Percentiles rank a stretch among this genome's conserved stretches.
These are phyloP conservation scores for Schrenkiella parvula DNA, from an alignment of 345 rosid genomes.

Conservation along the genomic window DNA sequence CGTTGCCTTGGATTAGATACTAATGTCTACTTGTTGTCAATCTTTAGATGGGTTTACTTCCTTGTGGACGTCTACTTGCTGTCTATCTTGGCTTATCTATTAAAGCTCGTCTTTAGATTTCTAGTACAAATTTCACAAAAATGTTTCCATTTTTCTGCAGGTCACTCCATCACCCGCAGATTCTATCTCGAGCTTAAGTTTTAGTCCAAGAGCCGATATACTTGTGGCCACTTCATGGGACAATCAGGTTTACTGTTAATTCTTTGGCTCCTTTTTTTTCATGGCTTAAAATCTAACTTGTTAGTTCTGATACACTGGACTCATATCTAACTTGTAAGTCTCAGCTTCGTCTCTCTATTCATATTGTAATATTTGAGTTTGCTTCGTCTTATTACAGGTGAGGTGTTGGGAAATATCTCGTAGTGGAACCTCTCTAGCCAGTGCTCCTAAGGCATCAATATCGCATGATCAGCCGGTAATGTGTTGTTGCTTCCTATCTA, in stretches of 20 bases:
- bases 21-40: not conserved
- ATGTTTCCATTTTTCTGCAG: slow-evolving; percentile 30
- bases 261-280: not conserved
- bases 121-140: not conserved
- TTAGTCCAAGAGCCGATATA: slow-evolving; percentile 90
- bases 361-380: slow-evolving; percentile 1
- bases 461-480: slow-evolving; percentile 94
- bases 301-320: not conserved
- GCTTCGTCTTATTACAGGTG: slow-evolving; percentile 47
- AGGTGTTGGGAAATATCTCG: slow-evolving; percentile 90
- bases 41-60: not conserved
- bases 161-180: slow-evolving; percentile 82
- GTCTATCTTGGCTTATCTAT: not conserved
- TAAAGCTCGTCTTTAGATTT: not conserved
- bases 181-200: slow-evolving; percentile 82
- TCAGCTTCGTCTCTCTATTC: not conserved
- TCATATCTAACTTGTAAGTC: not conserved
- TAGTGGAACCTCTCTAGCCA: slow-evolving; percentile 47
- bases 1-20: not conserved
- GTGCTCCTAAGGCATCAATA: slow-evolving; percentile 80
- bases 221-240: slow-evolving; percentile 98
- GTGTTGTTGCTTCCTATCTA: not conserved
- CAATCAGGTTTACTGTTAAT: slow-evolving; percentile 66
- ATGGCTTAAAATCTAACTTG: not conserved
- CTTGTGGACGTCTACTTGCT: not conserved